These are phyloP conservation scores for Aschersonia sp. DNA, from an alignment of 2,329 filamentous ascomycete species.

Conservation along the genomic window DNA sequence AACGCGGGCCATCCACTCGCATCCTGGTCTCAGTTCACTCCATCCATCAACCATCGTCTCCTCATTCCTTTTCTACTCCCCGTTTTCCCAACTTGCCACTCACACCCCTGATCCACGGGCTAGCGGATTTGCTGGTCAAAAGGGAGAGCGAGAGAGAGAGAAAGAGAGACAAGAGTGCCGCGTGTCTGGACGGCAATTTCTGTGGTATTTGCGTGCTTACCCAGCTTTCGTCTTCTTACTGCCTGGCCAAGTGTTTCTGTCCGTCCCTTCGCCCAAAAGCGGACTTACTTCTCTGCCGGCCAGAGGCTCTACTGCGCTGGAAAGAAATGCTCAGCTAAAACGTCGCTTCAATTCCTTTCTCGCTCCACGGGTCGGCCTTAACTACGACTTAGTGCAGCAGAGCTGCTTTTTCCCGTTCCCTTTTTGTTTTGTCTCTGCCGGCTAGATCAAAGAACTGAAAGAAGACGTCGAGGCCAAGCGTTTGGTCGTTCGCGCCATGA, in stretches of 20 bases:
- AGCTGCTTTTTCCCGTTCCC: background rate
- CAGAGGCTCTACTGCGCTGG: slow-evolving; percentile 2
- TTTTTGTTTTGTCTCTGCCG: background rate
- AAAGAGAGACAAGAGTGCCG: background rate
- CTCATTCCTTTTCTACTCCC: background rate
- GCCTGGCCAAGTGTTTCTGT: background rate
- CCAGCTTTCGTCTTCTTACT: background rate
- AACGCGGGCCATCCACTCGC: background rate
- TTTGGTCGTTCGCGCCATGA: slow-evolving; percentile 1
- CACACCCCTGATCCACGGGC: background rate
- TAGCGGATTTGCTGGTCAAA: background rate
- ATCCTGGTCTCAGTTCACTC: background rate
- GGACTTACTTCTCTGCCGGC: slow-evolving; percentile 3
- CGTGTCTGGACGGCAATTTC: background rate
- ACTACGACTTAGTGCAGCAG: background rate
- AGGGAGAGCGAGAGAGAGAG: background rate
- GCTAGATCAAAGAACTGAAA: no score
- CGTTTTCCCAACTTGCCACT: background rate
- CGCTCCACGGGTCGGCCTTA: background rate
- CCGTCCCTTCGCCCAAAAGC: background rate
- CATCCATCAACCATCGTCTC: background rate
- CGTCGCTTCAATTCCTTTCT: background rate
- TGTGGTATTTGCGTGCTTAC: background rate
- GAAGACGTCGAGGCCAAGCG: no score
- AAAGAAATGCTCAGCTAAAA: slow-evolving; percentile 1